Conservation (phyloP, 331 rosid species). For the Malus hybrid region DNA sequence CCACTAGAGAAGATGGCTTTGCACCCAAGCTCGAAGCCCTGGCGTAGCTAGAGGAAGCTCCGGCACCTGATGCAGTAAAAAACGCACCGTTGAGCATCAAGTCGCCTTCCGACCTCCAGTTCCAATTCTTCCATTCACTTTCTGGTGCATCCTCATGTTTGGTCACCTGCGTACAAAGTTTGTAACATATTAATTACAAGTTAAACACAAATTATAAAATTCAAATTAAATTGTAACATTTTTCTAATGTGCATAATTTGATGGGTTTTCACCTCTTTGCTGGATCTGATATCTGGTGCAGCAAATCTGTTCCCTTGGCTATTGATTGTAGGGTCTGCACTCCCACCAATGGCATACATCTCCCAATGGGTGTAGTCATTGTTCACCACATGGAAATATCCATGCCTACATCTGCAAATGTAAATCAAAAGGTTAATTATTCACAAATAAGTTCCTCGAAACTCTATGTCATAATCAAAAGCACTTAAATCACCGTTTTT, state of each 20-base stretch:
- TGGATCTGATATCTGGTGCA: conserved; percentile 69
- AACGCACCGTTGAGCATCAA: conserved; percentile 71
- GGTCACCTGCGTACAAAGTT: conserved; percentile 52
- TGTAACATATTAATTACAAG: neutral
- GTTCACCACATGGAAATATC: conserved; percentile 95
- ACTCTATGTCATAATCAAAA: too few relatives aligned
- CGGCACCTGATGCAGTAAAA: conserved; percentile 75
- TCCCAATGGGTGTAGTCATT: conserved; percentile 99
- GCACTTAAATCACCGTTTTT: too few relatives aligned
- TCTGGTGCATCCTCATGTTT: conserved; percentile 85
- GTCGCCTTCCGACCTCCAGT: conserved; percentile 93
- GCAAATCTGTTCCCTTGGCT: conserved; percentile 90
- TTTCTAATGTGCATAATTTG: neutral
- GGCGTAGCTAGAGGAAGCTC: conserved; percentile 82
- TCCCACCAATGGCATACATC: conserved; percentile 98
- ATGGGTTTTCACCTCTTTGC: conserved; percentile 66
- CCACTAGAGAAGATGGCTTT: conserved; percentile 81
- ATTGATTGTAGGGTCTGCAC: conserved; percentile 85
- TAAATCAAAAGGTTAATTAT: neutral
- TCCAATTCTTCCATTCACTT: conserved; percentile 76
- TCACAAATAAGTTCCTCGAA: too few relatives aligned
- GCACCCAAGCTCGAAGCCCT: conserved; percentile 89
- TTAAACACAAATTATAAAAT: neutral
- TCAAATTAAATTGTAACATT: neutral
- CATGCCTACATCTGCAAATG: conserved; percentile 73